phyloP scores from a whole-genome alignment of 2,329 filamentous ascomycete species.

The Macroventuria anomochaeta region DNA sequence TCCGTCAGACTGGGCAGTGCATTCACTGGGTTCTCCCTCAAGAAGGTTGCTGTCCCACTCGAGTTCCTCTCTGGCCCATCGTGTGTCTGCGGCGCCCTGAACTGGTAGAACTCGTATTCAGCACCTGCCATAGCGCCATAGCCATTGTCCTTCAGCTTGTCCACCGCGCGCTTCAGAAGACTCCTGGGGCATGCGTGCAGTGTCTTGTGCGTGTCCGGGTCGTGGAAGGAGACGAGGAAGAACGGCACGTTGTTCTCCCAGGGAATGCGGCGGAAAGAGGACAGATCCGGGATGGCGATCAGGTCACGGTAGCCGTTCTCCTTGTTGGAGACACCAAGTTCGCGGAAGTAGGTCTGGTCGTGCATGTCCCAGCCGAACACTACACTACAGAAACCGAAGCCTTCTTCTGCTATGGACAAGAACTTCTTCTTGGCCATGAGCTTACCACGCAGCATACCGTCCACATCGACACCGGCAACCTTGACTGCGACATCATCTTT shows the following conservation, averaged over 20 bases:
- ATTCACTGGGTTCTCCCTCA: slow-evolving; percentile 74
- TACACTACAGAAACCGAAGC: slow-evolving; percentile 93
- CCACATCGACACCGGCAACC: slow-evolving; percentile 84
- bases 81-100: slow-evolving; percentile 67
- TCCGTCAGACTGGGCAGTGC: slow-evolving; percentile 82
- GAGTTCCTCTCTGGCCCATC: slow-evolving; percentile 63
- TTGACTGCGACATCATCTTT: slow-evolving; percentile 80
- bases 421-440: slow-evolving; percentile 94
- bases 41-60: slow-evolving; percentile 75
- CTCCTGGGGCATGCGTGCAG: slow-evolving; percentile 81
- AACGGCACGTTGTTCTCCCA: slow-evolving; percentile 90
- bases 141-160: slow-evolving; percentile 71
- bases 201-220: slow-evolving; percentile 76
- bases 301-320: slow-evolving; percentile 90
- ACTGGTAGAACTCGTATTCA: slow-evolving; percentile 96
- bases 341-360: slow-evolving; percentile 84
- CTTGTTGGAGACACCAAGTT: slow-evolving; percentile 86
- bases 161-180: slow-evolving; percentile 70
- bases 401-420: slow-evolving; percentile 76
- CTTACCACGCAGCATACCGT: slow-evolving; percentile 87
- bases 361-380: slow-evolving; percentile 99
- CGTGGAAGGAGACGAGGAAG: slow-evolving; percentile 82
- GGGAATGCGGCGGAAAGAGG: slow-evolving; percentile 80
- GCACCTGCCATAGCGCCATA: slow-evolving; percentile 88
- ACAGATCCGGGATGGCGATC: slow-evolving; percentile 79